A percentile compares a stretch with the other conserved stretches of the same genome.
phyloP scores from a whole-genome alignment of 139 green algal species.

The Volvox reticuliferus region DNA sequence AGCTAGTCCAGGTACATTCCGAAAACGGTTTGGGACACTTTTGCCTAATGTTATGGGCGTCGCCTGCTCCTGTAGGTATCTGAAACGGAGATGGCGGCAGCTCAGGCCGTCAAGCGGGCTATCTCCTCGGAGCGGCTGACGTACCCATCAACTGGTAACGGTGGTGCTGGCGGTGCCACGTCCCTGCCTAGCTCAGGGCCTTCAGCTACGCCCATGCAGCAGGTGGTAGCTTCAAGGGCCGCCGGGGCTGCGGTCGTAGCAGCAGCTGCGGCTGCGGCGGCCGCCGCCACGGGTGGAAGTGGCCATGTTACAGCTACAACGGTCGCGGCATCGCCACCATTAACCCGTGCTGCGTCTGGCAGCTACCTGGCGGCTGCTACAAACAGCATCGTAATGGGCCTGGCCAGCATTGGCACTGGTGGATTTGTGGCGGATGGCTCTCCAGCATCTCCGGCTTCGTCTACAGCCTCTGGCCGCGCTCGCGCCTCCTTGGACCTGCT shows the following conservation, averaged over 20 bases:
- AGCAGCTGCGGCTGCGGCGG: background rate
- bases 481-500: background rate
- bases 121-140: background rate
- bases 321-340: background rate
- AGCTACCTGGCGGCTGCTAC: constrained; percentile 28
- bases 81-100: background rate
- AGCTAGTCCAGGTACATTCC: too few relatives aligned
- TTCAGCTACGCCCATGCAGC: background rate
- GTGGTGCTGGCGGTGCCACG: background rate
- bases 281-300: background rate
- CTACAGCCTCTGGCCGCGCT: constrained; percentile 1
- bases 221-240: background rate
- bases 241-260: background rate
- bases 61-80: background rate
- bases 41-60: background rate
- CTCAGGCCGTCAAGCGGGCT: background rate
- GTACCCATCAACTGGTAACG: background rate
- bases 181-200: background rate
- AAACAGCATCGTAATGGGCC: background rate
- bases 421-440: background rate
- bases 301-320: background rate
- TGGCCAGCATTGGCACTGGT: background rate
- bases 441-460: background rate
- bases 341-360: background rate
- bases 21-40: too few relatives aligned